phyloP scores from a whole-genome alignment of 805 yeast species.

The Metschnikowia continentalis region DNA sequence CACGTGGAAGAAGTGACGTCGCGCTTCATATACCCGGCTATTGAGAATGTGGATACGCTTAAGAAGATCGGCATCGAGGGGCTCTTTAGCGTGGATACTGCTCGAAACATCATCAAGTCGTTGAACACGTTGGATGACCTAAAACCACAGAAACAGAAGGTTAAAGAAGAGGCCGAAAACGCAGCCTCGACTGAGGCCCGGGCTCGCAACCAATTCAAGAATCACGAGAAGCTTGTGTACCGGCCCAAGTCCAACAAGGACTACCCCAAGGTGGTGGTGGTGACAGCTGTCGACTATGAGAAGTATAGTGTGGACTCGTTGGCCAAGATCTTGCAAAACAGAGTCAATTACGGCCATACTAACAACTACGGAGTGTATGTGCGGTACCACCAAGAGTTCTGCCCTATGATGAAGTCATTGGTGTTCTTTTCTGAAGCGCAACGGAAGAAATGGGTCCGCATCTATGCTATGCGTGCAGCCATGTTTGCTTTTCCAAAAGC shows the following conservation, averaged over 20 bases:
- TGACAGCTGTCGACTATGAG: conserved; percentile 75
- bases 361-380: conserved; percentile 81
- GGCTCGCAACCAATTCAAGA: conserved; percentile 57
- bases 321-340: conserved; percentile 71
- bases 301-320: conserved; percentile 56
- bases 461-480: conserved; percentile 75
- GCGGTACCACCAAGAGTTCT: conserved; percentile 81
- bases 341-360: conserved; percentile 81
- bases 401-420: conserved; percentile 49
- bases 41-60: conserved; percentile 62
- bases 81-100: conserved; percentile 38
- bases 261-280: conserved; percentile 67
- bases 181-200: conserved; percentile 37
- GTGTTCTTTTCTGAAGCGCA: conserved; percentile 40
- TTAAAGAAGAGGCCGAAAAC: conserved; percentile 46
- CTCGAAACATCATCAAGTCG: conserved; percentile 32
- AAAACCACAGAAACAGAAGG: conserved; percentile 29
- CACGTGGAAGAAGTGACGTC: conserved; percentile 43
- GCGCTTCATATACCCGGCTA: conserved; percentile 64
- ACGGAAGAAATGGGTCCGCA: conserved; percentile 57
- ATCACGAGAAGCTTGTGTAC: conserved; percentile 59
- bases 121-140: conserved; percentile 43
- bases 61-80: conserved; percentile 52
- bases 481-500: conserved; percentile 89
- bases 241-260: conserved; percentile 31